Evolutionary conservation across 192 early-diverging fungal species (phyloP).

Genomic region (Backusella circina): DNA sequence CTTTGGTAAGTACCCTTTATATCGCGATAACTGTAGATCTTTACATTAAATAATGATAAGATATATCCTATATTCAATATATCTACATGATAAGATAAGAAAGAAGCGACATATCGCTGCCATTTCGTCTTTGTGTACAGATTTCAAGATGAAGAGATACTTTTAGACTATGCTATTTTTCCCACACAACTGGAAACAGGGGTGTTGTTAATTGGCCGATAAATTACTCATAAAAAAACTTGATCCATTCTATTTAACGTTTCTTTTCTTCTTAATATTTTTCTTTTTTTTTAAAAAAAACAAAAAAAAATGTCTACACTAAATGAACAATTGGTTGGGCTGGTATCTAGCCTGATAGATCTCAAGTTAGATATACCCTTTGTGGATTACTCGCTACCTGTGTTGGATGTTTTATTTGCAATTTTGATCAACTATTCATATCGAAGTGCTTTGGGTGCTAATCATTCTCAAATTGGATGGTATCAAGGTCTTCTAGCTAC

Average conservation of each 20-base stretch:
- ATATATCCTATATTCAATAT: background rate
- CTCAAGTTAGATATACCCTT: background rate
- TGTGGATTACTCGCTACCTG: background rate
- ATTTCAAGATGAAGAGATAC: background rate
- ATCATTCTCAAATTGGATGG: slow-evolving; percentile 33
- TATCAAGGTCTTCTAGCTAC: slow-evolving; percentile 32
- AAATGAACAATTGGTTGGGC: background rate
- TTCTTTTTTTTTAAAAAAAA: background rate
- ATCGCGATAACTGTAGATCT: background rate
- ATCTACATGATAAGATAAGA: background rate
- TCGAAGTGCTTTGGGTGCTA: slow-evolving; percentile 13
- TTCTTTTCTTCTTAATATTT: background rate
- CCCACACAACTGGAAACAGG: background rate
- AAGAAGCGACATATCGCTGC: background rate
- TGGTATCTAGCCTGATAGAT: background rate
- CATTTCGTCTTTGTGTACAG: background rate
- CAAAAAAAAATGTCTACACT: background rate
- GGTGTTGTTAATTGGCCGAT: slow-evolving; percentile 2
- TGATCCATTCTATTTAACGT: background rate
- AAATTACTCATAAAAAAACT: background rate
- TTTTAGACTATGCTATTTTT: background rate
- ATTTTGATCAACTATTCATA: slow-evolving; percentile 21
- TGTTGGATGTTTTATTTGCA: slow-evolving; percentile 14
- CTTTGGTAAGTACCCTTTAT: background rate
- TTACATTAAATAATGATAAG: background rate